Conservation (phyloP, 1,284 basidiomycete genomes). For the Agroathelia rolfsii region DNA sequence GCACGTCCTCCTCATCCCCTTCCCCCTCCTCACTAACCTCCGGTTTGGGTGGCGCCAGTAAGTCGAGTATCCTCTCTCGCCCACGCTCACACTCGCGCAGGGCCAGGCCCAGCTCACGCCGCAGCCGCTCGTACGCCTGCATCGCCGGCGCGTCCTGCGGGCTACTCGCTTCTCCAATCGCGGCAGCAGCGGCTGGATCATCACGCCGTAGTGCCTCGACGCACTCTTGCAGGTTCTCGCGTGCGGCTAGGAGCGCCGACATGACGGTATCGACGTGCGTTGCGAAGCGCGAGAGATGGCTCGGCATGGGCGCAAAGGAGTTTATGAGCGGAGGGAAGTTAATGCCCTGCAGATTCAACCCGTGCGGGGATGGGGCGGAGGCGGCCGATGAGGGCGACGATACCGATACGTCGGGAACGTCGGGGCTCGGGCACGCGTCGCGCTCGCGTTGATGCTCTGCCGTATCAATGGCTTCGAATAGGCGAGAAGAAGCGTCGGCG, state of each 20-base stretch:
- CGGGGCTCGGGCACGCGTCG: slow-evolving; percentile 39
- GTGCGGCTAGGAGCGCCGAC: slow-evolving; percentile 55
- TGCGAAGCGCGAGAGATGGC: slow-evolving; percentile 54
- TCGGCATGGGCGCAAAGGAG: slow-evolving; percentile 68
- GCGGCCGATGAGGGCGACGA: slow-evolving; percentile 7
- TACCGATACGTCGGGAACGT: slow-evolving; percentile 3
- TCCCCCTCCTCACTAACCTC: slow-evolving; percentile 23
- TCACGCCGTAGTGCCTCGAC: slow-evolving; percentile 42
- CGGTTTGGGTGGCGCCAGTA: slow-evolving; percentile 36
- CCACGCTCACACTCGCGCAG: slow-evolving; percentile 73
- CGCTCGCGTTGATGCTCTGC: slow-evolving; percentile 37
- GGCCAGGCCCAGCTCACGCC: slow-evolving; percentile 63
- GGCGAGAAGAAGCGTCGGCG: slow-evolving; percentile 47
- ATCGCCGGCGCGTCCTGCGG: slow-evolving; percentile 36
- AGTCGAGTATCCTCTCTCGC: slow-evolving; percentile 46
- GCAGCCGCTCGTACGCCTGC: slow-evolving; percentile 61
- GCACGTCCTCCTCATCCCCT: slow-evolving; percentile 36
- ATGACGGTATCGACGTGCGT: slow-evolving; percentile 61
- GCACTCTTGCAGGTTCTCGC: slow-evolving; percentile 50
- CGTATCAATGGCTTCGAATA: slow-evolving; percentile 52
- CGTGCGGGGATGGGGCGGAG: slow-evolving; percentile 10
- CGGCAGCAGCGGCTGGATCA: slow-evolving; percentile 11
- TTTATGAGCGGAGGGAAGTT: slow-evolving; percentile 20
- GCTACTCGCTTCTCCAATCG: slow-evolving; percentile 13
- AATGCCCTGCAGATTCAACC: slow-evolving; percentile 10